These are phyloP conservation scores for Tephrocybe sp. DNA, from an alignment of 768 basidiomycete species.

Conservation along the genomic window DNA sequence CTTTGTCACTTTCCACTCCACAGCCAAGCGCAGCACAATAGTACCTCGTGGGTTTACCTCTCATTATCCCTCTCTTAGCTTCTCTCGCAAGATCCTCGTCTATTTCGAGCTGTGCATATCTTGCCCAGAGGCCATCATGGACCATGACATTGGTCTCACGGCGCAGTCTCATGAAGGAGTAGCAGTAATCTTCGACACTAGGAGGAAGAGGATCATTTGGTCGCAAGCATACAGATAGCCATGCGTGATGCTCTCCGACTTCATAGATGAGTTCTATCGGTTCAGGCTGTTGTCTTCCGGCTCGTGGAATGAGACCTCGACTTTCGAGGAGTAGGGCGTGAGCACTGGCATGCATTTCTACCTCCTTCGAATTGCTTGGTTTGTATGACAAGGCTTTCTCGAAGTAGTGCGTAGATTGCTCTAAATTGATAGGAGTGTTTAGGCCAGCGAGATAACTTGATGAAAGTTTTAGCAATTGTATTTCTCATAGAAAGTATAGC, in stretches of 20 bases:
- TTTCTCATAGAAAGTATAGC: background rate
- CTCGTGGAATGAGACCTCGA: conserved; percentile 2
- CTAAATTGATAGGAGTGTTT: background rate
- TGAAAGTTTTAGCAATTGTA: background rate
- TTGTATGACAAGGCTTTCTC: background rate
- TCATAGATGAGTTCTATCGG: conserved; percentile 5
- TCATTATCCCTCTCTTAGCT: background rate
- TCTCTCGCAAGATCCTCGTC: background rate
- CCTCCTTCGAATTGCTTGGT: background rate
- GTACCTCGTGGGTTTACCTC: background rate
- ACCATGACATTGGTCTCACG: background rate
- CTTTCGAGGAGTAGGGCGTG: conserved; percentile 6
- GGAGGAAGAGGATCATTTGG: background rate
- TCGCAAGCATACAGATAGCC: conserved; percentile 1
- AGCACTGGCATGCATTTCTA: background rate
- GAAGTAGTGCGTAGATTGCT: background rate
- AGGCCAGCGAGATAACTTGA: background rate
- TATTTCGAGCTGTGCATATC: background rate
- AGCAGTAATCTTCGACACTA: conserved; percentile 1
- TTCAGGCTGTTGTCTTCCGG: conserved; percentile 2
- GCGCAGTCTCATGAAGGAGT: background rate
- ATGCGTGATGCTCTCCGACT: conserved; percentile 3
- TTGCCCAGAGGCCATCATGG: background rate
- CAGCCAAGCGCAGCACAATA: background rate
- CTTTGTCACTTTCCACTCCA: background rate